Evolutionary conservation across 495 filamentous ascomycete genomes (phyloP).

Genomic region (Neurospora sp.): DNA sequence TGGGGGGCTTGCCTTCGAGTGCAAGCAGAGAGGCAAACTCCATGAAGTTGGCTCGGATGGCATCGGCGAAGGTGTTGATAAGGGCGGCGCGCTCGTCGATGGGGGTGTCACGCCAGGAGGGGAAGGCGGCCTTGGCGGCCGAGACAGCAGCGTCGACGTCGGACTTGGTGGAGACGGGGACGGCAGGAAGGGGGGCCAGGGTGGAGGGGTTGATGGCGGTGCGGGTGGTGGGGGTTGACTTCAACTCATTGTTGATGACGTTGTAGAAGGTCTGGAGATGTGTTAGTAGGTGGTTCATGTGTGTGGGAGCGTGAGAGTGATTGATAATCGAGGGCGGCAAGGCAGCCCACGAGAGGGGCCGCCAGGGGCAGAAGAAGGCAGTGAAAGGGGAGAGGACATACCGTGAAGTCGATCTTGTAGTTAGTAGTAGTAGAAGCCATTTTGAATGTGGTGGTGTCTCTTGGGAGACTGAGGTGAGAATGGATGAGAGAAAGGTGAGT

Average conservation of each 20-base stretch:
- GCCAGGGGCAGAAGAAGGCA: not conserved
- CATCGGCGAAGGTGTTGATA: slow-evolving; percentile 40
- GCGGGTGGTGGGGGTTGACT: slow-evolving; percentile 23
- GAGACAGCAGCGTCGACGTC: slow-evolving; percentile 44
- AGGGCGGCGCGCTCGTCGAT: slow-evolving; percentile 41
- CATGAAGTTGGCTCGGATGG: slow-evolving; percentile 23
- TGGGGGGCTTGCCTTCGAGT: slow-evolving; percentile 18
- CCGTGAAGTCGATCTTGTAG: not conserved
- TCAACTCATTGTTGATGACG: slow-evolving; percentile 35
- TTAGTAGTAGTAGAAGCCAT: not conserved
- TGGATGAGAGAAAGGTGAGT: not conserved
- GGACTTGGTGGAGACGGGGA: slow-evolving; percentile 29
- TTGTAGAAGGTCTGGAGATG: slow-evolving; percentile 26
- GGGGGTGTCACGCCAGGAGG: slow-evolving; percentile 31
- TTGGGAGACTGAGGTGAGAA: not conserved
- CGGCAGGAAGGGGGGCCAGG: slow-evolving; percentile 36
- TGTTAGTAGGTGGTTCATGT: not conserved
- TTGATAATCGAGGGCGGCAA: not conserved
- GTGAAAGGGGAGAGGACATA: not conserved
- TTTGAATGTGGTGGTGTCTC: not conserved
- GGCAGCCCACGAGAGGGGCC: not conserved
- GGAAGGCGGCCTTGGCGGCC: slow-evolving; percentile 35
- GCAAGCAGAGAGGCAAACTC: slow-evolving; percentile 28
- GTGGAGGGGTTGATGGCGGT: slow-evolving; percentile 37
- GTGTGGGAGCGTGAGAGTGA: not conserved